Base-by-base conservation (phyloP, 1,284 basidiomycete genomes). In the Apiotrichum laibachii region DNA sequence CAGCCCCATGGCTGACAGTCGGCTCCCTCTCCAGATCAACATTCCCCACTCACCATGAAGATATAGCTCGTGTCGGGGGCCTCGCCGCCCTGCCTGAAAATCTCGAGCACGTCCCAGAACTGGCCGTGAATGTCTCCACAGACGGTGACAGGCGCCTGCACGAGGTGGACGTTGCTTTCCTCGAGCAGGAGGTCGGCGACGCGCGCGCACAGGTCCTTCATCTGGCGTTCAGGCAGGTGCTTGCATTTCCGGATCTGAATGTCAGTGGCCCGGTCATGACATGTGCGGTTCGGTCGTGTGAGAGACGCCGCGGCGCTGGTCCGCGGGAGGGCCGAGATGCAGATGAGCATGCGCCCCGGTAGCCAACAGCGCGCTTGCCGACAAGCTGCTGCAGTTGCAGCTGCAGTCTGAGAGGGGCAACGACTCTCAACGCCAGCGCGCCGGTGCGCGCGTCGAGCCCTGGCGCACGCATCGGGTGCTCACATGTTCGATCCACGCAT, bases 131-230 rank as follows among this genome's bases (percentile, higher is more conserved):
- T 44, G n/a, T 44, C 92, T 21, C 92, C 92, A 73, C 91, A 94
- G 57, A 95, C 89, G 0, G 92, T 94, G 22, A 95, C 92, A 0
- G 93, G 94, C 55, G 85, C 88, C 19, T 86, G 87, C 40, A 97
- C 91, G 15, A 91, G 91, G 72, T 95, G 92, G 55, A 97, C 94
- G 72, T 97, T 98, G 63, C 88, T 89, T 77, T 97, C 94, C 77
- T 97, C 94, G 72, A 97, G 86, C 37, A 97, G 84, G 47, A 94
- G 85, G 37, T 85, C 82, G 50, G 90, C 85, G 40, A 97, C 92
- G 54, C 86, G 83, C 60, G 89, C 85, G 81, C 94, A 97, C 55
- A 97, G 86, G 15, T 85, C 78, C 72, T 91, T 93, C 88, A 98
- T 95, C 70, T 94, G 90, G 15, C 85, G 74, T 80, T 97, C 93